These are phyloP conservation scores for Pichia cabralensis DNA, from an alignment of 805 yeast genomes.

Conservation along the genomic window DNA sequence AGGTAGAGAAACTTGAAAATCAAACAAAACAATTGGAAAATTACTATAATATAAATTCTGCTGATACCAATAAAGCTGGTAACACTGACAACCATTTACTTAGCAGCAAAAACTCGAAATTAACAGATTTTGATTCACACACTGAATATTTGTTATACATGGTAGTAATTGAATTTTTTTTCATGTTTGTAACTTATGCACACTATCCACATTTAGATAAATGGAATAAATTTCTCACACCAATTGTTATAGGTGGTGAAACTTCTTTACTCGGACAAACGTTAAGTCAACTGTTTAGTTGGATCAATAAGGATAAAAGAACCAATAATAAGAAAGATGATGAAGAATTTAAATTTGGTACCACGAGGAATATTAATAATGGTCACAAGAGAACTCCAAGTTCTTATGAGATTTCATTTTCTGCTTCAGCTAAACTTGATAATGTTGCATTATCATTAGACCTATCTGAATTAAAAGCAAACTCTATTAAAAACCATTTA, in stretches of 20 bases:
- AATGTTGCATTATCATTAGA: too few relatives aligned
- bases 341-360: not conserved
- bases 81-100: not conserved
- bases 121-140: slow-evolving; percentile 2
- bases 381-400: not conserved
- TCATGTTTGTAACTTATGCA: slow-evolving; percentile 9
- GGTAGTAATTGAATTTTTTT: slow-evolving; percentile 8
- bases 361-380: not conserved
- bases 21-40: slow-evolving; percentile 6
- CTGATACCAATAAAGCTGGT: not conserved
- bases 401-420: too few relatives aligned
- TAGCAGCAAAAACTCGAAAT: not conserved
- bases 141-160: slow-evolving; percentile 9
- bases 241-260: slow-evolving; percentile 11
- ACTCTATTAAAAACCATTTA: slow-evolving; percentile 19
- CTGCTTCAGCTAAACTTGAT: too few relatives aligned
- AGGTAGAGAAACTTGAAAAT: slow-evolving; percentile 1
- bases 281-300: slow-evolving; percentile 4
- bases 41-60: not conserved
- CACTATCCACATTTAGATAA: slow-evolving; percentile 10
- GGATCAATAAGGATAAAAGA: not conserved
- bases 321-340: not conserved
- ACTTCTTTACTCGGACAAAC: slow-evolving; percentile 12
- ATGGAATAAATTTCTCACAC: slow-evolving; percentile 9
- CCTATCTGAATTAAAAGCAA: not conserved